A percentile compares a stretch with the other conserved stretches of the same genome.
These are phyloP conservation scores for Xylariaceae sp. DNA, from an alignment of 2,329 filamentous ascomycete genomes.

Conservation along the genomic window DNA sequence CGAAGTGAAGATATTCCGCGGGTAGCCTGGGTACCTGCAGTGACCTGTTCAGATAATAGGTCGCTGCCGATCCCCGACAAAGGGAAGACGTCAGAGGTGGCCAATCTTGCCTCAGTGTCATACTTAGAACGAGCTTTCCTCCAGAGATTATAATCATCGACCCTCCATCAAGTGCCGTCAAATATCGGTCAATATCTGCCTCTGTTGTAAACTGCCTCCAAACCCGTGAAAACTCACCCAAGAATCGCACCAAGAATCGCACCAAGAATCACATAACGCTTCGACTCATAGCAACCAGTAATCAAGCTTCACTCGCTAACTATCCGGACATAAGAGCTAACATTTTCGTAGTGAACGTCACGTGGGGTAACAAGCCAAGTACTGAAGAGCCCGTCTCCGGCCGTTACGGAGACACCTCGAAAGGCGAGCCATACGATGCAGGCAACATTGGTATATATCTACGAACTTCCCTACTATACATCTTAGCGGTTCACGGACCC, in stretches of 20 bases:
- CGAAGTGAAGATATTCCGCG: no score
- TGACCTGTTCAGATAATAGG: not conserved
- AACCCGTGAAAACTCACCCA: not conserved
- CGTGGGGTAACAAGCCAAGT: slow-evolving; percentile 20
- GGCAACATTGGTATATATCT: slow-evolving; percentile 63
- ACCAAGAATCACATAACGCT: not conserved
- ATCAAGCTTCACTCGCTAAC: not conserved
- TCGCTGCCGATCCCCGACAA: not conserved
- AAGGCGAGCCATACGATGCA: slow-evolving; percentile 71
- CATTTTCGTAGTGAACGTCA: slow-evolving; percentile 42
- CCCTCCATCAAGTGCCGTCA: not conserved
- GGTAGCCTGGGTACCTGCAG: not conserved
- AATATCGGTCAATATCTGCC: no score
- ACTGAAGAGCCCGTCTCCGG: slow-evolving; percentile 68
- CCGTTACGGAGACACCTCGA: slow-evolving; percentile 60
- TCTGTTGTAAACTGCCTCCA: not conserved
- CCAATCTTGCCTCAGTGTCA: not conserved
- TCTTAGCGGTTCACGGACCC: no score
- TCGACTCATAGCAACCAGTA: not conserved
- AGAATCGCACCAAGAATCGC: not conserved
- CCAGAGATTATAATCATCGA: slow-evolving; percentile 4
- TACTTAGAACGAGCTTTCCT: not conserved
- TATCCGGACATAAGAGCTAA: not conserved
- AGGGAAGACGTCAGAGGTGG: slow-evolving; percentile 19
- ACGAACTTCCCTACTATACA: not conserved